phyloP scores from a whole-genome alignment of 331 rosid species.

The Telfairia occidentalis region DNA sequence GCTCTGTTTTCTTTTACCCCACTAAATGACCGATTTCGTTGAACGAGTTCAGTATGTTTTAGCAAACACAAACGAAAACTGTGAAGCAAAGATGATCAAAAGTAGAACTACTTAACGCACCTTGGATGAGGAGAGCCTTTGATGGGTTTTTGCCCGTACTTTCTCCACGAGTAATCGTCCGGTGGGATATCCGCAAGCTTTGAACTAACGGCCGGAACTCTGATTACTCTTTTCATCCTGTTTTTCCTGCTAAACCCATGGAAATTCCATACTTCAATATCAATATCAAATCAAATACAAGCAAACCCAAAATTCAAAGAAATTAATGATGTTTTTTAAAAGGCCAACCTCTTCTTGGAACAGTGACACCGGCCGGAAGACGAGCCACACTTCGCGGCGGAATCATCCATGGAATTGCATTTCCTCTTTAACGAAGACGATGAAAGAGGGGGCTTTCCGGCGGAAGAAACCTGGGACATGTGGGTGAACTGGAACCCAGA shows the following conservation, averaged over 20 bases:
- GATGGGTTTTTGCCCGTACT: constrained; percentile 86
- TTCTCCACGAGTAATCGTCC: constrained; percentile 76
- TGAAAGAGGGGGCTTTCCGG: constrained; percentile 51
- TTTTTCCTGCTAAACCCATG: constrained; percentile 38
- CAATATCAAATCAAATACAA: not conserved
- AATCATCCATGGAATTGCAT: constrained; percentile 43
- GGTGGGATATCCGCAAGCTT: constrained; percentile 73
- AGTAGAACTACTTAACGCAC: constrained; percentile 12
- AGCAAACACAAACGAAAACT: not conserved
- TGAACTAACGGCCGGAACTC: constrained; percentile 64
- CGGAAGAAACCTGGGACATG: constrained; percentile 33
- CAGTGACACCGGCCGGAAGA: constrained; percentile 62
- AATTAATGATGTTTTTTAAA: not conserved
- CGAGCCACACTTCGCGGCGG: constrained; percentile 32
- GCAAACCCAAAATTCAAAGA: not conserved
- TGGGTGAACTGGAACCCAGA: constrained; percentile 54
- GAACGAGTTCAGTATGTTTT: not conserved
- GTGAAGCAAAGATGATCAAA: not conserved
- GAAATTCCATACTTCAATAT: not conserved
- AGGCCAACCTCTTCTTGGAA: constrained; percentile 49
- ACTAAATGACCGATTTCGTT: not conserved
- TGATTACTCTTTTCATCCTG: constrained; percentile 37
- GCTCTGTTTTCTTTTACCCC: not conserved
- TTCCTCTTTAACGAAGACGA: constrained; percentile 47
- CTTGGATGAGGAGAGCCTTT: constrained; percentile 95